Evolutionary conservation across 2,329 filamentous ascomycete species (phyloP).

Genomic region (Verticillium longisporum): DNA sequence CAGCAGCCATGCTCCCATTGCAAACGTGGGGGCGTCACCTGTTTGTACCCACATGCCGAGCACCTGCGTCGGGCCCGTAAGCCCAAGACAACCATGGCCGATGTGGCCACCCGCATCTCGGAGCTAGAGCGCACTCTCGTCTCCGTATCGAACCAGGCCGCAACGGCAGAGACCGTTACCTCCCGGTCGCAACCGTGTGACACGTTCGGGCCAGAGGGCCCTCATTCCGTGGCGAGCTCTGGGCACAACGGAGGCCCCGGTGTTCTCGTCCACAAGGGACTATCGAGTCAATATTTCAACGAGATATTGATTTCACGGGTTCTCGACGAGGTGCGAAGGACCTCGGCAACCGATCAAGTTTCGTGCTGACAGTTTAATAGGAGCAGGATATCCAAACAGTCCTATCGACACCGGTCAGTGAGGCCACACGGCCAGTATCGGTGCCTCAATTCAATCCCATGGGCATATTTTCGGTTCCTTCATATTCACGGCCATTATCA

Average conservation of each 20-base stretch:
- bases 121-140: conserved; percentile 23
- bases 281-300: conserved; percentile 27
- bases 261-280: conserved; percentile 23
- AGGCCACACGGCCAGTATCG: neutral
- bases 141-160: neutral
- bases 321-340: conserved; percentile 21
- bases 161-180: neutral
- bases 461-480: conserved; percentile 21
- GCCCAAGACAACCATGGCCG: conserved; percentile 19
- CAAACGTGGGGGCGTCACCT: conserved; percentile 18
- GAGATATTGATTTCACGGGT: conserved; percentile 26
- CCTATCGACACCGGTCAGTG: conserved; percentile 9
- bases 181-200: neutral
- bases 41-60: conserved; percentile 16
- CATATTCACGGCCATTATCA: conserved; percentile 9
- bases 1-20: conserved; percentile 19
- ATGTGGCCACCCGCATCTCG: conserved; percentile 27
- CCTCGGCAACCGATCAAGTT: neutral
- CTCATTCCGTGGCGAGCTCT: neutral
- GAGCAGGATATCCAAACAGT: conserved; percentile 14
- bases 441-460: conserved; percentile 22
- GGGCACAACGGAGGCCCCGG: conserved; percentile 9
- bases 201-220: neutral
- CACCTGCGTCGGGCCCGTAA: conserved; percentile 12
- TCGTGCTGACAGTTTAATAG: conserved; percentile 5